These are phyloP conservation scores for Sistotremastrum suecicum DNA, from an alignment of 768 basidiomycete species.

Conservation along the genomic window DNA sequence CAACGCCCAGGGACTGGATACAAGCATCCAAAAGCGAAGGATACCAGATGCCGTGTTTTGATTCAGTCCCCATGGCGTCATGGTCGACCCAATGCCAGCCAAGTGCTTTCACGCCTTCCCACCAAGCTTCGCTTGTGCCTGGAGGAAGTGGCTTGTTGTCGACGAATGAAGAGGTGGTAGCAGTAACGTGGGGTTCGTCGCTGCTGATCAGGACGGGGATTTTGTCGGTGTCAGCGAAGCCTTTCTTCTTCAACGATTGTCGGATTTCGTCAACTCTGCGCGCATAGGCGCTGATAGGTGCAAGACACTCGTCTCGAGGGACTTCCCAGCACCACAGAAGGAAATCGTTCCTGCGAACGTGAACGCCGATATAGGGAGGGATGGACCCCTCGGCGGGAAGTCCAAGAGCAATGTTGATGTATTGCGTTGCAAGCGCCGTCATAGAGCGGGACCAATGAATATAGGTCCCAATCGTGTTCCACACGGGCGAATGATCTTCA, in stretches of 20 bases:
- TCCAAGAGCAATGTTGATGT: constrained; percentile 31
- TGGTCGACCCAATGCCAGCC: constrained; percentile 45
- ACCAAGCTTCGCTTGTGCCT: constrained; percentile 25
- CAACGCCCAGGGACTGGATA: constrained; percentile 50
- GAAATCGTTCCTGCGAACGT: constrained; percentile 45
- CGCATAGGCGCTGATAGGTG: constrained; percentile 38
- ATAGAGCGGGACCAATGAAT: constrained; percentile 35
- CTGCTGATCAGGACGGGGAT: constrained; percentile 46
- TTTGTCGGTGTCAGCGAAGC: constrained; percentile 24
- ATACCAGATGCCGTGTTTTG: constrained; percentile 42
- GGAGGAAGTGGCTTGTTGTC: too few species aligned
- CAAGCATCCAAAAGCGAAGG: constrained; percentile 61
- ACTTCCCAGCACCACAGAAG: constrained; percentile 27
- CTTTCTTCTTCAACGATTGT: constrained; percentile 27
- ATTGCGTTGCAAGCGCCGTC: constrained; percentile 26
- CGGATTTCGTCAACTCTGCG: constrained; percentile 42
- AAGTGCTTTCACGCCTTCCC: constrained; percentile 31
- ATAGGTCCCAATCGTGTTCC: constrained; percentile 39
- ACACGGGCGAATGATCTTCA: constrained; percentile 42
- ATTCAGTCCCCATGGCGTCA: constrained; percentile 24
- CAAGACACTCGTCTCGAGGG: constrained; percentile 32
- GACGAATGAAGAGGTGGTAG: too few species aligned
- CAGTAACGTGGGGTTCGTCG: constrained; percentile 26
- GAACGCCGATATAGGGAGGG: constrained; percentile 43
- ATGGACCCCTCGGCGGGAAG: constrained; percentile 22